Evolutionary conservation across 345 rosid genomes (phyloP).

Genomic region (Laguncularia racemosa): DNA sequence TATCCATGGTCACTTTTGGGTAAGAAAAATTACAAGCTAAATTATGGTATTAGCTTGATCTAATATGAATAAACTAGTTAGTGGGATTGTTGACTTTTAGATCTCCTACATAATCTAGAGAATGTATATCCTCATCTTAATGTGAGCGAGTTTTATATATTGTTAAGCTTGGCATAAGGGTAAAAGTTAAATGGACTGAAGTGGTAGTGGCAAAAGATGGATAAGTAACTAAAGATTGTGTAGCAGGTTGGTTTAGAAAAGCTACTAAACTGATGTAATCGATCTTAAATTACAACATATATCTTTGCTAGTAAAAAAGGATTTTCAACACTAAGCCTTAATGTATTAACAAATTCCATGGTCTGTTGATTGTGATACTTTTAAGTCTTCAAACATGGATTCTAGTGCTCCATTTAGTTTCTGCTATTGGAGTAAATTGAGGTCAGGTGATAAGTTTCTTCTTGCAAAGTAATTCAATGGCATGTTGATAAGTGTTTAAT

Average conservation of each 20-base stretch:
- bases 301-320: slow-evolving; percentile 41
- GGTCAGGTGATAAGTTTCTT: slow-evolving; percentile 43
- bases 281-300: slow-evolving; percentile 46
- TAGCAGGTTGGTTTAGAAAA: slow-evolving; percentile 67
- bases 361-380: slow-evolving; percentile 35
- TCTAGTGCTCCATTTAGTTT: slow-evolving; percentile 72
- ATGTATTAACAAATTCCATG: slow-evolving; percentile 37
- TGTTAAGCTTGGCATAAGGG: slow-evolving; percentile 61
- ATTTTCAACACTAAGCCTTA: slow-evolving; percentile 40
- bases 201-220: slow-evolving; percentile 81
- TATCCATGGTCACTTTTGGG: too few relatives aligned
- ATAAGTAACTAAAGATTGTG: slow-evolving; percentile 64
- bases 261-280: slow-evolving; percentile 58
- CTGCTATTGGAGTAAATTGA: slow-evolving; percentile 70
- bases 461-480: too few relatives aligned
- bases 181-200: slow-evolving; percentile 69
- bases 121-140: slow-evolving; percentile 32
- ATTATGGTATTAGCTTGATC: too few relatives aligned
- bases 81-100: neutral
- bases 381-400: slow-evolving; percentile 44
- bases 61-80: too few relatives aligned
- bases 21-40: too few relatives aligned
- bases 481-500: too few relatives aligned
- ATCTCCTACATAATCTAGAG: slow-evolving; percentile 31
- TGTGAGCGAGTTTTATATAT: slow-evolving; percentile 47